A percentile compares a stretch with the other conserved stretches of the same genome.
phyloP scores from a whole-genome alignment of 2,329 filamentous ascomycete genomes.

The Cytospora piceae region DNA sequence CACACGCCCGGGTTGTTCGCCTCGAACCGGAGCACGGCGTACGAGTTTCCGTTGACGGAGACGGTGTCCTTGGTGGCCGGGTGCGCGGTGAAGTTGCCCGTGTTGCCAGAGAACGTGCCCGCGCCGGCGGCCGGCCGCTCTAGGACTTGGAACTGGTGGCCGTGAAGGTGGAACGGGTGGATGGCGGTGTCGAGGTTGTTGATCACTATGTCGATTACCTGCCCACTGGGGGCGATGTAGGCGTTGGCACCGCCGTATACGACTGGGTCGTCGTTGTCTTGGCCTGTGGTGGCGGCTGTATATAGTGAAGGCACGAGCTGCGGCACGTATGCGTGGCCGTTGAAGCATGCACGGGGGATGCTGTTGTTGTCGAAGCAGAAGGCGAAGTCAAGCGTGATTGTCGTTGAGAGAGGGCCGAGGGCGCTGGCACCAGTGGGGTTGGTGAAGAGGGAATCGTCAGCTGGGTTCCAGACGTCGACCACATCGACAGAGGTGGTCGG shows the following conservation, averaged over 20 bases:
- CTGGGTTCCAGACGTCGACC: conserved; percentile 50
- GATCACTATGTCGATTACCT: conserved; percentile 52
- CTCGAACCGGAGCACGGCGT: conserved; percentile 55
- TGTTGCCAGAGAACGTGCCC: conserved; percentile 43
- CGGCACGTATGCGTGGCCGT: conserved; percentile 67
- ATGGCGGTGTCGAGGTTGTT: conserved; percentile 53
- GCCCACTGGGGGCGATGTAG: conserved; percentile 44
- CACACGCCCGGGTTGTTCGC: conserved; percentile 59
- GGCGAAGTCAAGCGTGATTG: conserved; percentile 58
- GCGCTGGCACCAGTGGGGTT: conserved; percentile 57
- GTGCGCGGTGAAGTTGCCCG: conserved; percentile 35
- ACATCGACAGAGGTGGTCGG: conserved; percentile 37
- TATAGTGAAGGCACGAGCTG: conserved; percentile 74
- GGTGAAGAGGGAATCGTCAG: conserved; percentile 64
- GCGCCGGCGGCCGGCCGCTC: conserved; percentile 43
- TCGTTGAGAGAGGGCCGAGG: conserved; percentile 56
- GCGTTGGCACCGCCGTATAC: conserved; percentile 51
- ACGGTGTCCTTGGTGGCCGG: conserved; percentile 46
- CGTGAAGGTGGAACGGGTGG: conserved; percentile 60
- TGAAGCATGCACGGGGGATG: conserved; percentile 65
- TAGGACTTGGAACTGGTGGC: conserved; percentile 59
- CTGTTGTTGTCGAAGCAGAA: conserved; percentile 66
- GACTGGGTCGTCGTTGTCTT: conserved; percentile 45
- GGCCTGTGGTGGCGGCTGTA: conserved; percentile 64
- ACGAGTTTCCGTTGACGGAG: conserved; percentile 46